Base-by-base conservation (phyloP, 106 monocot genomes). In the Platanthera zijinensis region DNA sequence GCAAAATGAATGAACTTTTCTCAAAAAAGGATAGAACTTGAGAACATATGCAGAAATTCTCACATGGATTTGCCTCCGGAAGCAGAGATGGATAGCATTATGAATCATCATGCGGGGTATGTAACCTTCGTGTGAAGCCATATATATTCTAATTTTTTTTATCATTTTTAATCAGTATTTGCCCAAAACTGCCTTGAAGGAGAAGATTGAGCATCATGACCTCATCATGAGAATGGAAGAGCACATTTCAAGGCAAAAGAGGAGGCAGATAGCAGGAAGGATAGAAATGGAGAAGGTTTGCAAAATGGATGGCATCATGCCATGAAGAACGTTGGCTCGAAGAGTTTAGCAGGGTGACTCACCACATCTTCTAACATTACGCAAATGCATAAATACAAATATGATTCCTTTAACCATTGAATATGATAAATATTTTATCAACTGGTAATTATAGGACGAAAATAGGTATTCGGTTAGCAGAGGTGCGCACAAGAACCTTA, bases 241-340 rank as follows among this genome's bases (percentile, higher is more conserved):
- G 73, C 72, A 84, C 48, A 84, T 91, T 84, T 83, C 6, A 84
- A 78, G 30, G 84, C 82, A 69, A 82, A 84, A 83, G 88, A 91
- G 48, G 91, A 91, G 57, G 91, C 86, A 14, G 49, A 59, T 25
- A 91, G 91, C 80, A 77, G 91, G 39, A 88, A 84, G 75, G 87
- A 88, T 28, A 91, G n/a, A 86, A 82, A 88, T 91, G 91, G 91
- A 88, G 75, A 91, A 88, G 74, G 88, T n/a, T 88, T 39, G 88
- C 86, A 51, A 88, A 84, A 74, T 91, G 91, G 91, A 86, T 86
- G 72, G 68, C 77, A 57, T 79, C 88, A 78, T 88, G 91, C 51
- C 74, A 77, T 14, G 91, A 91, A 80, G 91, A 91, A 67, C 75
- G 78, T 0, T 88, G 91, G 91, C 76, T 91, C 64, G 88, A 88